These are phyloP conservation scores for Coprinopsis cinerea DNA, from an alignment of 768 basidiomycete species.

Conservation along the genomic window DNA sequence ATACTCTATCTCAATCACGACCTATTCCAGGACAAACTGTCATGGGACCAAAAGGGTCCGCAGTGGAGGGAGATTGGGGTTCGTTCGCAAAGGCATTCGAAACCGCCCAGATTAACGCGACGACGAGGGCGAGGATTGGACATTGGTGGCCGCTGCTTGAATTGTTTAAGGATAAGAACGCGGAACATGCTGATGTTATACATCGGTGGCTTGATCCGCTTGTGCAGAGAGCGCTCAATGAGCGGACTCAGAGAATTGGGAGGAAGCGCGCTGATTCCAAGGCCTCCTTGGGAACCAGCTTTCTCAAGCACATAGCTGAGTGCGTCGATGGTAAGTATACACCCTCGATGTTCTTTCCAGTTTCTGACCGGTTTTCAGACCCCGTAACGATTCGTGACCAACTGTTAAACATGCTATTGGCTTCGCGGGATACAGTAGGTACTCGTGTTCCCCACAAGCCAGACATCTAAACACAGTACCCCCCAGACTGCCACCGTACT, in stretches of 20 bases:
- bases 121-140: constrained; percentile 46
- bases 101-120: constrained; percentile 47
- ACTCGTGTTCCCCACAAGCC: background rate
- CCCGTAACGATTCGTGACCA: constrained; percentile 70
- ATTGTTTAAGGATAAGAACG: constrained; percentile 48
- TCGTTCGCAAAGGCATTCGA: constrained; percentile 56
- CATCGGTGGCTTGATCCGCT: constrained; percentile 61
- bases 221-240: constrained; percentile 45
- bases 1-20: constrained; percentile 51
- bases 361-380: background rate
- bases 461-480: background rate
- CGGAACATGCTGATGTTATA: constrained; percentile 42
- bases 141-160: constrained; percentile 58
- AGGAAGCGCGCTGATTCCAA: no score
- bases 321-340: constrained; percentile 50
- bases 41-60: constrained; percentile 55
- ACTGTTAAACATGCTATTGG: constrained; percentile 69
- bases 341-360: background rate
- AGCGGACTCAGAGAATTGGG: no score
- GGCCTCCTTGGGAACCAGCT: constrained; percentile 49
- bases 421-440: constrained; percentile 70
- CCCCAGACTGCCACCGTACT: constrained; percentile 60
- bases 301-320: constrained; percentile 62
- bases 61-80: constrained; percentile 55
- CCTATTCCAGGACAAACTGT: constrained; percentile 40